A percentile compares a stretch with the other conserved stretches of the same genome.
These are phyloP conservation scores for Arabidopsis thaliana DNA, from an alignment of 345 rosid genomes.

Conservation along the genomic window DNA sequence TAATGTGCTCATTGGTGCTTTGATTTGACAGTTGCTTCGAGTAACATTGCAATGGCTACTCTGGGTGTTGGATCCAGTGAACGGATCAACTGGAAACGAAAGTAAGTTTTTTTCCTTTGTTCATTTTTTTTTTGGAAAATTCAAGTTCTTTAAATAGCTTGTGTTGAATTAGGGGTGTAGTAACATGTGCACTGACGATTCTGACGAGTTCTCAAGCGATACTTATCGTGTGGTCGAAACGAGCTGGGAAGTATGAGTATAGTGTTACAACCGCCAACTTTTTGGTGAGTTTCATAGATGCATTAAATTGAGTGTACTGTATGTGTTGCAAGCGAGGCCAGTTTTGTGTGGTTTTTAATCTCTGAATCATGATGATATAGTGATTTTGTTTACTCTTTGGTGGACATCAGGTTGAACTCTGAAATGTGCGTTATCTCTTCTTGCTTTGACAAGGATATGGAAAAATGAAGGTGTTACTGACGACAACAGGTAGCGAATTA, in stretches of 20 bases:
- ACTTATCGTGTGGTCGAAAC: conserved; percentile 96
- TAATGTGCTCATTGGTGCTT: conserved; percentile 27
- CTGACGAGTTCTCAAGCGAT: conserved; percentile 98
- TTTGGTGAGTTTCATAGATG: conserved; percentile 56
- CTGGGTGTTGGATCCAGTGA: conserved; percentile 51
- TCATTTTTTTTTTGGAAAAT: too few species aligned
- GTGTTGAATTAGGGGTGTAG: conserved; percentile 59
- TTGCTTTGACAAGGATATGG: conserved; percentile 88
- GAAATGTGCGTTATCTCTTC: conserved; percentile 85
- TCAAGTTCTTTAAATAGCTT: background rate
- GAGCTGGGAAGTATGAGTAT: conserved; percentile 97
- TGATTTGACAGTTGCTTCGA: conserved; percentile 48
- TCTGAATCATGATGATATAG: background rate
- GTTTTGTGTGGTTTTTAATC: background rate
- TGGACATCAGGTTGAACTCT: conserved; percentile 80
- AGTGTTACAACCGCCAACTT: conserved; percentile 97
- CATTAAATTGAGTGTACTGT: conserved; percentile 1
- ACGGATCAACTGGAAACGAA: conserved; percentile 73
- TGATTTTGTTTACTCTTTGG: conserved; percentile 33
- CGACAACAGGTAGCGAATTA: conserved; percentile 87
- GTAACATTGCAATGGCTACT: conserved; percentile 50
- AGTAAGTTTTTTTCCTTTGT: conserved; percentile 49
- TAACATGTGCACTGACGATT: conserved; percentile 80
- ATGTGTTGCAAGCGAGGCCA: background rate
- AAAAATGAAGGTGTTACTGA: conserved; percentile 79